Percentiles rank a stretch among this genome's conserved stretches.
These are phyloP conservation scores for Galerina marginata DNA, from an alignment of 768 basidiomycete genomes.

Conservation along the genomic window DNA sequence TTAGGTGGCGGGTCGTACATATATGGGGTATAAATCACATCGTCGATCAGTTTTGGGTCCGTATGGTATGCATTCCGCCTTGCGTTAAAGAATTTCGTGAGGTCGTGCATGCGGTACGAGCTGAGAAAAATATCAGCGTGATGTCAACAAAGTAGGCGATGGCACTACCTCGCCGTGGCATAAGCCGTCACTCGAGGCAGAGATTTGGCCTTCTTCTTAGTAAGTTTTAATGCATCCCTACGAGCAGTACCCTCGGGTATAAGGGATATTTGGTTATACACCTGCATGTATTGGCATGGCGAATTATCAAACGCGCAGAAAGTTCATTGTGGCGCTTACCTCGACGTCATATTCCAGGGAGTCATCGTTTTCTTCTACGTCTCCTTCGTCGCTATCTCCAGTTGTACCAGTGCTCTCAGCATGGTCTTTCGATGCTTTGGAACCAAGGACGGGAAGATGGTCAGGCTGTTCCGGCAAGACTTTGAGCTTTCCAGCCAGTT, in stretches of 20 bases:
- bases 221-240: slow-evolving; percentile 86
- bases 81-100: slow-evolving; percentile 90
- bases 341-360: slow-evolving; percentile 66
- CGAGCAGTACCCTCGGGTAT: slow-evolving; percentile 95
- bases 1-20: slow-evolving; percentile 63
- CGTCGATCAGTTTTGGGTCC: slow-evolving; percentile 86
- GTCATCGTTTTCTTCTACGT: slow-evolving; percentile 66
- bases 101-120: slow-evolving; percentile 86
- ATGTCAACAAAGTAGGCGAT: slow-evolving; percentile 5
- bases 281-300: slow-evolving; percentile 45
- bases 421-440: slow-evolving; percentile 39
- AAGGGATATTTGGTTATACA: slow-evolving; percentile 92
- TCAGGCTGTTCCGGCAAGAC: slow-evolving; percentile 88
- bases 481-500: slow-evolving; percentile 85
- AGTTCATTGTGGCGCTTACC: slow-evolving; percentile 35
- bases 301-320: background rate
- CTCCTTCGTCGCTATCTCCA: slow-evolving; percentile 77
- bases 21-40: slow-evolving; percentile 94
- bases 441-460: slow-evolving; percentile 40
- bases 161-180: slow-evolving; percentile 83
- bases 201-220: slow-evolving; percentile 93
- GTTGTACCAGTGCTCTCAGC: slow-evolving; percentile 54
- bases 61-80: slow-evolving; percentile 84
- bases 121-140: slow-evolving; percentile 42
- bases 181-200: slow-evolving; percentile 95